Percentiles rank a stretch among this genome's conserved stretches.
Conservation (phyloP, 2,329 filamentous ascomycete genomes). For the Sclerotiophoma versabilis region DNA sequence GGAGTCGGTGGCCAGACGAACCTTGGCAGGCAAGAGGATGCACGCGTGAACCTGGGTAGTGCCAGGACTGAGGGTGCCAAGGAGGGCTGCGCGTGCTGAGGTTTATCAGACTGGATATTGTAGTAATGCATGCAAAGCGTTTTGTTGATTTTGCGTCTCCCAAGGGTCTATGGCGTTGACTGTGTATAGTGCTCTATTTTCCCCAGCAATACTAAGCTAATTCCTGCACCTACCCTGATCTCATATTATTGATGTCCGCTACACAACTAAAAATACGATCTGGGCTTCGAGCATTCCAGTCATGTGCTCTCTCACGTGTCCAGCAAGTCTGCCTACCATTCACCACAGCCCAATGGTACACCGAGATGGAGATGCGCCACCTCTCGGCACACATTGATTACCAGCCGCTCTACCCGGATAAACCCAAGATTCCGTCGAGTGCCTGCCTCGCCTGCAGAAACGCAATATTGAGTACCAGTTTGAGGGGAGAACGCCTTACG, state of each 20-base stretch:
- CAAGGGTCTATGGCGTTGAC: background rate
- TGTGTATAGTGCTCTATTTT: conserved; percentile 7
- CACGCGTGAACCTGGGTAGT: conserved; percentile 81
- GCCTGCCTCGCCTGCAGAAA: background rate
- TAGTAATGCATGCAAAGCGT: conserved; percentile 13
- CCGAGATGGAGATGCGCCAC: conserved; percentile 5
- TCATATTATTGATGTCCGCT: background rate
- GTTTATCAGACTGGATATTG: conserved; percentile 7
- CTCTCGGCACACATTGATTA: conserved; percentile 1
- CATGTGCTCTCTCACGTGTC: background rate
- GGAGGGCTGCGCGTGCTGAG: conserved; percentile 87
- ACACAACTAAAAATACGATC: background rate
- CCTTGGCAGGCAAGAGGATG: conserved; percentile 66
- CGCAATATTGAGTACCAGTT: background rate
- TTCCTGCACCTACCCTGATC: background rate
- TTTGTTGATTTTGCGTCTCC: conserved; percentile 3
- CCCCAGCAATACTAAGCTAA: background rate
- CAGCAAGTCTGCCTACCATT: background rate
- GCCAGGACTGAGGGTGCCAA: conserved; percentile 76
- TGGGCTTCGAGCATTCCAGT: background rate
- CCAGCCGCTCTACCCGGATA: conserved; percentile 6
- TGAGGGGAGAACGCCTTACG: conserved; percentile 8
- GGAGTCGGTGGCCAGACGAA: conserved; percentile 67
- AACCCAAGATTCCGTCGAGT: background rate
- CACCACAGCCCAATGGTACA: background rate